Percentiles rank a stretch among this genome's conserved stretches.
Evolutionary conservation across 306 rosid genomes (phyloP).

Genomic region (Neltuma alba): DNA sequence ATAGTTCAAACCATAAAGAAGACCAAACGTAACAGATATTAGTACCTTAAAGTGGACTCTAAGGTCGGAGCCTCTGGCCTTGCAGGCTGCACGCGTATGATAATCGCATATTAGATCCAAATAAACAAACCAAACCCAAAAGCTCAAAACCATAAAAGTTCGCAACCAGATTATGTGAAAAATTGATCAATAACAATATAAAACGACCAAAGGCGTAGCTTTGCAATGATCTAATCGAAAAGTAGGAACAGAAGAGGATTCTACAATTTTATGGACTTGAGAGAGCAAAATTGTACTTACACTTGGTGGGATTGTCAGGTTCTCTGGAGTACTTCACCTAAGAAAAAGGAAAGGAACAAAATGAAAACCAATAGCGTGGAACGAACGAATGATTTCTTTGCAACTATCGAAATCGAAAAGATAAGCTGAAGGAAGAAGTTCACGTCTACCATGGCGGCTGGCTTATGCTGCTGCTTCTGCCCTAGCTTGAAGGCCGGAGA

Average conservation of each 20-base stretch:
- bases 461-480: conserved; percentile 23
- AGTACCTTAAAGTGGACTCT: conserved; percentile 94
- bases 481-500: conserved; percentile 1
- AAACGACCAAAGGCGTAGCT: neutral
- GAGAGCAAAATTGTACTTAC: conserved; percentile 35
- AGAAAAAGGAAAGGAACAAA: neutral
- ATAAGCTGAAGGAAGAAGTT: neutral
- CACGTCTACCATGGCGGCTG: conserved; percentile 61
- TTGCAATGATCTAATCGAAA: neutral
- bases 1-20: neutral
- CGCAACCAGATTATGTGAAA: neutral
- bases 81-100: conserved; percentile 68
- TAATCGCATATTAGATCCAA: conserved; percentile 23
- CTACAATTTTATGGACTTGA: neutral
- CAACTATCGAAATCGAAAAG: neutral
- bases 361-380: neutral
- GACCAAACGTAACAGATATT: neutral
- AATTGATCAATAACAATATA: neutral
- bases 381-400: neutral
- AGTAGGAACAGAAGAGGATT: neutral
- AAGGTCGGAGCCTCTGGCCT: conserved; percentile 91
- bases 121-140: neutral
- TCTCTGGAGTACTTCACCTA: conserved; percentile 98
- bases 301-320: conserved; percentile 87
- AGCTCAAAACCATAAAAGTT: neutral